Percentiles rank a stretch among this genome's conserved stretches.
Conservation (phyloP, 83 land plant species). For the Picea abies region DNA sequence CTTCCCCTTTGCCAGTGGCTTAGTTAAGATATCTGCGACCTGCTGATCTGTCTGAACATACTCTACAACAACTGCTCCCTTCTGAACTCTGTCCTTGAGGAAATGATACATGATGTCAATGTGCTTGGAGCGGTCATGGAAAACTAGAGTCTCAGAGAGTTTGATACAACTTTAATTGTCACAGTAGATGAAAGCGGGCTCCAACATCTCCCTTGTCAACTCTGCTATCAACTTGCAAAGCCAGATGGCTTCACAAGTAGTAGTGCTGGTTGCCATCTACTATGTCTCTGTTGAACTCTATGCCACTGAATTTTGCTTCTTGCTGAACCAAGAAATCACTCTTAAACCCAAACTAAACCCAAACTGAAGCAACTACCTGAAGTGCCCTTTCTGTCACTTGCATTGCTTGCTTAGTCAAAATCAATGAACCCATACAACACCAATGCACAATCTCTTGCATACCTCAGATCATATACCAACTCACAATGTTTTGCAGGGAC, state of each 20-base stretch:
- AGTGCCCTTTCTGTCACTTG: not conserved
- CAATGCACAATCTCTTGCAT: no score
- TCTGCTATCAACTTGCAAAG: not conserved
- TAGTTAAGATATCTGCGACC: not conserved
- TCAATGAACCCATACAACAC: no score
- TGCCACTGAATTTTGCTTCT: not conserved
- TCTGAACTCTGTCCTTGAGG: not conserved
- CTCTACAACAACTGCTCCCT: not conserved
- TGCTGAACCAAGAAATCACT: not conserved
- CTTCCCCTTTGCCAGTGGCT: not conserved
- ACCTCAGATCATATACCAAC: no score
- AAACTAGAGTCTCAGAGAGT: not conserved
- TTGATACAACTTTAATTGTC: not conserved
- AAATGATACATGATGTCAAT: not conserved
- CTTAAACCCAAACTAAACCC: not conserved
- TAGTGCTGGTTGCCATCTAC: not conserved
- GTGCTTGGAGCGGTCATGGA: not conserved
- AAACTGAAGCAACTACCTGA: not conserved
- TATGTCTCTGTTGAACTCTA: not conserved
- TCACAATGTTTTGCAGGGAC: no score
- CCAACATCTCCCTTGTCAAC: not conserved
- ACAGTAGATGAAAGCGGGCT: not conserved
- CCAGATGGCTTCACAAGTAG: not conserved
- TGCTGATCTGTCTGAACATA: not conserved
- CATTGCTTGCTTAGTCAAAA: not conserved